Evolutionary conservation across 768 basidiomycete genomes (phyloP), one percentile per base, ranked within the genome.

Genomic region (Erythrobasidium yunnanense): DNA sequence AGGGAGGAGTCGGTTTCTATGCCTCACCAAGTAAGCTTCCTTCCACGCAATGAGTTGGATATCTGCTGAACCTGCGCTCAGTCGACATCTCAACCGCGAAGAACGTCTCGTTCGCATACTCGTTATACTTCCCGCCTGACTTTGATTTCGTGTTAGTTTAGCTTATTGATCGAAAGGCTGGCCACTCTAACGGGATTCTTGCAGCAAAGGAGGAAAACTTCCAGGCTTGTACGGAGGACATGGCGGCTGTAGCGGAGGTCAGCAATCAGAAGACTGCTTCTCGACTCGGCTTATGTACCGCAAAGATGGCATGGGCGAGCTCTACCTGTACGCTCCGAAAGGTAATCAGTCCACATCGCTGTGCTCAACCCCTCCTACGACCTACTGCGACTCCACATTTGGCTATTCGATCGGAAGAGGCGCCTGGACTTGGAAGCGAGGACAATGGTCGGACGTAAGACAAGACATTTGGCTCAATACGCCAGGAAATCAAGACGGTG

Each of bases 401-500:
- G 73, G 72, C 38, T 68, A 68, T 63, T 83, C 83, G 51, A 79
- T 88, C 72, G 85, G 84, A 7, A 83, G 86, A 63, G 86, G 86
- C 4, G 69, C 83, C 1, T 88, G 84, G 81, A 73, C 69, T 4
- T 88, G 86, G 76, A 74, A 79, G 42, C 77, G 82, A 2, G 87
- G 86, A 46, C 74, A 74, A 65, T 87, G 87, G 83, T 84, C 81
- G 22, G 82, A 81, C n/a, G 79, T 89, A 69, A 77, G 80, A 29
- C 80, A 87, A 77, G 82, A 87, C 68, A 81, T 89, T 55, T 80
- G 80, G 74, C 81, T 90, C 71, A 91, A 91, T 75, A 83, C 85
- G 66, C 80, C 79, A 38, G 85, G 84, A 15, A 70, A 81, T 74
- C 78, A 81, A 15, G 85, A 91, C 72, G 88, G 88, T 69, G 69